Base-by-base conservation (phyloP, 2,329 filamentous ascomycete species). In the Fusarium sarcochroum region DNA sequence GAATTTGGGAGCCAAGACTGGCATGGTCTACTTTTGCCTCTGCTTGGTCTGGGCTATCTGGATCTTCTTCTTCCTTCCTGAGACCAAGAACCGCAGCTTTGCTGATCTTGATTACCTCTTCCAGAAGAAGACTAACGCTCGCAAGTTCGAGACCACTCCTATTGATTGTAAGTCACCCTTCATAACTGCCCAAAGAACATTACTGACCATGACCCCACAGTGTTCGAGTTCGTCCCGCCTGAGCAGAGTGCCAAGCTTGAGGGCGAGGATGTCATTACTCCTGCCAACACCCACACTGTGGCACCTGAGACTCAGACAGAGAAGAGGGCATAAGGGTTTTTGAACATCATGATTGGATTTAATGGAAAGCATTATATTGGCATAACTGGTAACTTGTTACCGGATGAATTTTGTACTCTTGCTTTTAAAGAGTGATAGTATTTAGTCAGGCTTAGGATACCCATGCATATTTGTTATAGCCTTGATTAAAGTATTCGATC, bases 31-130 rank as follows among this genome's bases (percentile, higher is more conserved):
- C 77, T 79, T 77, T 11, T 78, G 71, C 2, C 78, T 84, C 7
- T 83, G 83, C 69, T 70, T 83, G 6, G 32, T 82, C 8, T 84
- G 83, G 50, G 75, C 82, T 2, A 51, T 80, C 1, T 89, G 87
- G 80, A 82, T 84, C 5, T 85, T 78, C 69, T 84, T 85, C 70
- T 83, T 82, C 44, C 76, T 86, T 6, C 85, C 85, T 6, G 87
- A 89, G 77, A 85, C 86, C 14, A 83, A 80, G 58, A 85, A 82
- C 30, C 80, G 84, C 42, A 85, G 83, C 2, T 84, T 85, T 57
- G 84, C 82, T 42, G 86, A 89, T 76, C 80, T 89, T 9, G 86
- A 89, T 61, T 75, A 84, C 4, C 75, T 89, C 63, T 89, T 89
- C 70, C 81, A 86, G 61, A 76, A 79, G 58, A 71, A 72, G 30